Conservation (phyloP, 371 early-diverging fungal species). For the Mortierella sp. region DNA sequence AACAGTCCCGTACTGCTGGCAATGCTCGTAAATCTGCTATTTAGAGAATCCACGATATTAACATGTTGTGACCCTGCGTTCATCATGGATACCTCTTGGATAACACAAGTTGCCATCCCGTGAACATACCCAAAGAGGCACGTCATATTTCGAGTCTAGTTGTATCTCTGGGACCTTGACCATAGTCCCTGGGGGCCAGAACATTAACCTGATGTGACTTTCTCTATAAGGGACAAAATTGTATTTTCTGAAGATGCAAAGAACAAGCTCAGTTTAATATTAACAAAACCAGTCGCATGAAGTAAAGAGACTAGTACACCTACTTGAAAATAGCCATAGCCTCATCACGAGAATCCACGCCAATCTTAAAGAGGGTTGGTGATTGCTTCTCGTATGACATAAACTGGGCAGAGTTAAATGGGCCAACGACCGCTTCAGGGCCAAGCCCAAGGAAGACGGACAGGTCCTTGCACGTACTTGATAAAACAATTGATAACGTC, state of each 20-base stretch:
- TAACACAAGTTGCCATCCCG: neutral
- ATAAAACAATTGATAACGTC: neutral
- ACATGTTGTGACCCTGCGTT: neutral
- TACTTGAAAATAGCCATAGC: slow-evolving; percentile 34
- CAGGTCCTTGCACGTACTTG: slow-evolving; percentile 5
- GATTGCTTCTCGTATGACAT: neutral
- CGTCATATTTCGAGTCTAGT: neutral
- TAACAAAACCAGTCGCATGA: too few relatives aligned
- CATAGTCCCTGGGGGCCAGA: slow-evolving; percentile 13
- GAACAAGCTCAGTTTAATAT: neutral
- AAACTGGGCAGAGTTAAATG: neutral
- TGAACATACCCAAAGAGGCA: neutral
- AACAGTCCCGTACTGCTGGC: slow-evolving; percentile 4
- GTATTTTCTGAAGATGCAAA: slow-evolving; percentile 4
- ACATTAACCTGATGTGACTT: slow-evolving; percentile 5
- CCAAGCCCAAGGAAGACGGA: slow-evolving; percentile 8
- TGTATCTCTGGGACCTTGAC: slow-evolving; percentile 19
- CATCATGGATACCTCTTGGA: neutral
- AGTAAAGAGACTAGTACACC: neutral
- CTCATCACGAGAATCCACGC: slow-evolving; percentile 17
- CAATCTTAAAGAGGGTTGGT: neutral
- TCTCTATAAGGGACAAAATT: slow-evolving; percentile 21
- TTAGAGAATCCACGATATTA: neutral
- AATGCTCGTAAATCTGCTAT: slow-evolving; percentile 1
- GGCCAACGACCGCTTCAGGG: neutral